A percentile compares a stretch with the other conserved stretches of the same genome.
phyloP scores from a whole-genome alignment of 306 rosid species.

The Vicia faba region DNA sequence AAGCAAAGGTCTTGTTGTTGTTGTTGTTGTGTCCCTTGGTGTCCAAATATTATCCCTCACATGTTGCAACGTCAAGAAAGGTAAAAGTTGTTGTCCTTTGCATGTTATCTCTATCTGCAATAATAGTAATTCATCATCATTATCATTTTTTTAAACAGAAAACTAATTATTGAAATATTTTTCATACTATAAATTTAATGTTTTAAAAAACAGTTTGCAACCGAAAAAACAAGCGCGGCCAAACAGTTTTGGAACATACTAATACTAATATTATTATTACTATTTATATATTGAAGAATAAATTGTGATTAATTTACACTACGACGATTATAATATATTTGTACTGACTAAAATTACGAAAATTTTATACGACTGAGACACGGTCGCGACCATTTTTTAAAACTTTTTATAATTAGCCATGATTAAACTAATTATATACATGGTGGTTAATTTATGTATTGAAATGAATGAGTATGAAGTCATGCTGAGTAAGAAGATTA shows the following conservation, averaged over 20 bases:
- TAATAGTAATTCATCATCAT: constrained; percentile 24
- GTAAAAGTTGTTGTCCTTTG: constrained; percentile 80
- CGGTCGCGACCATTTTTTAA: too few species aligned
- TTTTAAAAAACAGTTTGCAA: too few species aligned
- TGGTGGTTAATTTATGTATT: background rate
- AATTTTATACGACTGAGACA: too few species aligned
- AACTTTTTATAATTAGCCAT: constrained; percentile 26
- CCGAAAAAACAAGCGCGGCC: too few species aligned
- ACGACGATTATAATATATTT: too few species aligned
- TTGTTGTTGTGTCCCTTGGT: constrained; percentile 51
- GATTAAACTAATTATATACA: constrained; percentile 31
- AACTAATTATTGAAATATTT: background rate
- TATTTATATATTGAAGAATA: too few species aligned
- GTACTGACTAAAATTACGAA: too few species aligned
- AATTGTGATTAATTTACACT: too few species aligned
- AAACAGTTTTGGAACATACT: too few species aligned
- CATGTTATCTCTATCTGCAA: constrained; percentile 94
- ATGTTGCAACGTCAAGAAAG: constrained; percentile 89
- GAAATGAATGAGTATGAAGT: constrained; percentile 51
- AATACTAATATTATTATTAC: too few species aligned
- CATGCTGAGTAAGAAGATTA: constrained; percentile 75
- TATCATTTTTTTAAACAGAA: background rate
- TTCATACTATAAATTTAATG: too few species aligned
- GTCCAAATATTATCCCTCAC: constrained; percentile 92
- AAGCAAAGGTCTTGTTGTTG: constrained; percentile 56